Percentiles rank a stretch among this genome's conserved stretches.
These are phyloP conservation scores for Exophiala sp. DNA, from an alignment of 2,329 filamentous ascomycete genomes.

Conservation along the genomic window DNA sequence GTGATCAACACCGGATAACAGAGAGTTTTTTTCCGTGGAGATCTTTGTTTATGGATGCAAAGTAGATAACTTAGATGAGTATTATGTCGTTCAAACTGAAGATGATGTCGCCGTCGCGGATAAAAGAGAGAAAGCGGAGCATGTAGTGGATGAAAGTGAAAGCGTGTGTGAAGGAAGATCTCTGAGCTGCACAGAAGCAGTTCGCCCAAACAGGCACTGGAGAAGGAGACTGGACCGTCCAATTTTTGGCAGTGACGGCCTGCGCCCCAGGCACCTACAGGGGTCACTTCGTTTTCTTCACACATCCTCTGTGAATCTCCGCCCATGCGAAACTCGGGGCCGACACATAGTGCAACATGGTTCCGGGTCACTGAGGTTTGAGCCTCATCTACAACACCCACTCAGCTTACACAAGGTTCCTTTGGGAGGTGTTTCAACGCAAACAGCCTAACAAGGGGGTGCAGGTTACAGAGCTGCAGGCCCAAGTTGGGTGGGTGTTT, in stretches of 20 bases:
- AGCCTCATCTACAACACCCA: neutral
- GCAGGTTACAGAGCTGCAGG: neutral
- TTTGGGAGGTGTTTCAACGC: conserved; percentile 1
- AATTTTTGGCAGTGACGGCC: neutral
- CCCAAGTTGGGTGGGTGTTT: neutral
- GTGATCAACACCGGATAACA: neutral
- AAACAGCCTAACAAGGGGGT: neutral
- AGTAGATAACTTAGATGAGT: neutral
- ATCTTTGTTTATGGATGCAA: neutral
- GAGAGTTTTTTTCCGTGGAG: neutral
- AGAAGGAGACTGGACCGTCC: neutral
- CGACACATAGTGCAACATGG: conserved; percentile 1
- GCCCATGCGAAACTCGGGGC: neutral
- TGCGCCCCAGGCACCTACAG: neutral
- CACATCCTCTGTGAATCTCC: neutral
- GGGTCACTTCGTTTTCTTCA: neutral
- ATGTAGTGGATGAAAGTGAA: neutral
- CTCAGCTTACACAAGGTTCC: neutral
- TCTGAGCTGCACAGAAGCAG: neutral
- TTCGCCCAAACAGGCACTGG: neutral
- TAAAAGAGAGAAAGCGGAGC: neutral
- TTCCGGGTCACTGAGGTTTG: no score
- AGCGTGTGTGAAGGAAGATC: neutral
- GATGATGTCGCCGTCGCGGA: neutral
- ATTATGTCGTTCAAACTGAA: neutral